Conservation (phyloP, 371 early-diverging fungal species). For the Chytridium lagenaria region DNA sequence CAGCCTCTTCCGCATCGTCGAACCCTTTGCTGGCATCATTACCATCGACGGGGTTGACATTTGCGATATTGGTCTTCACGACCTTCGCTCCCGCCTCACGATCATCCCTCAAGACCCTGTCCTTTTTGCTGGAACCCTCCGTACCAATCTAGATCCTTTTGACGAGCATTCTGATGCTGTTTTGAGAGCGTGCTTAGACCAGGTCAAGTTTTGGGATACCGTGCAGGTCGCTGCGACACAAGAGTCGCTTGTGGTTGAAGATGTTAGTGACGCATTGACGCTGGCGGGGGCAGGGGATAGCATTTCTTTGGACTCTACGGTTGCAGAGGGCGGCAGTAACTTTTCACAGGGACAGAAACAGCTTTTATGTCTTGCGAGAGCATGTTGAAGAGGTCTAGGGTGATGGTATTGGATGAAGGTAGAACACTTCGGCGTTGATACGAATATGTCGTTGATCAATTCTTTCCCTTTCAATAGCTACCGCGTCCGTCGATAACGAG, state of each 20-base stretch:
- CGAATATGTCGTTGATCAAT: too few relatives aligned
- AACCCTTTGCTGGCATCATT: conserved; percentile 63
- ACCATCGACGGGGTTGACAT: conserved; percentile 67
- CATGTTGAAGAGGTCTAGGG: too few relatives aligned
- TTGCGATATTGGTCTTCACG: conserved; percentile 38
- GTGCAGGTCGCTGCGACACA: conserved; percentile 10
- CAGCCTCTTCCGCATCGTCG: conserved; percentile 70
- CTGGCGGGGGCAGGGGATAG: neutral
- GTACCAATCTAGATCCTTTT: conserved; percentile 63
- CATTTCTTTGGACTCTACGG: conserved; percentile 9
- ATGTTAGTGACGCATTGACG: neutral
- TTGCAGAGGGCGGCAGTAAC: conserved; percentile 47
- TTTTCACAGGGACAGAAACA: conserved; percentile 62
- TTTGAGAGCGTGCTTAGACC: conserved; percentile 44
- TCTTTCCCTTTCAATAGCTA: too few relatives aligned
- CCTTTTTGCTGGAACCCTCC: conserved; percentile 50
- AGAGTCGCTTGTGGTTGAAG: conserved; percentile 35
- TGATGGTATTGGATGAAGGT: too few relatives aligned
- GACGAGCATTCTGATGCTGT: conserved; percentile 65
- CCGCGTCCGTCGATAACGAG: too few relatives aligned
- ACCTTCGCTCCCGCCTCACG: conserved; percentile 46
- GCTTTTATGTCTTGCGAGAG: conserved; percentile 64
- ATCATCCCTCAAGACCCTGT: conserved; percentile 61
- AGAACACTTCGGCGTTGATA: too few relatives aligned
- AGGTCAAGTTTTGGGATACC: neutral